Percentiles rank a stretch among this genome's conserved stretches.
phyloP scores from a whole-genome alignment of 2,329 filamentous ascomycete species.

The Fusarium sp. region DNA sequence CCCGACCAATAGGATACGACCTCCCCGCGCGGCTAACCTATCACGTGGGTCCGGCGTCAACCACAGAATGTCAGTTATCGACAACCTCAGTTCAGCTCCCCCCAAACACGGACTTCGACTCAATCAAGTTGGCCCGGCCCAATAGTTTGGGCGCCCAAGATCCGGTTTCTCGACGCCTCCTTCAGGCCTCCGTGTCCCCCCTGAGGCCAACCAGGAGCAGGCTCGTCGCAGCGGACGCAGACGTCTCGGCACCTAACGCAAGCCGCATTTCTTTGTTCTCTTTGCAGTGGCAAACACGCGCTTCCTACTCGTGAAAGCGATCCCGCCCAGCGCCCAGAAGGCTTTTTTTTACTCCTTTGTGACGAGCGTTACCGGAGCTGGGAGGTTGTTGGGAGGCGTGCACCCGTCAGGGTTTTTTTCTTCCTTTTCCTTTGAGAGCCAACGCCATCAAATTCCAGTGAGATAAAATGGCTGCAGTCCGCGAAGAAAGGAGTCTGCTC shows the following conservation, averaged over 20 bases:
- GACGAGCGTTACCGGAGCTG: constrained; percentile 20
- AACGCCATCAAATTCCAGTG: constrained; percentile 38
- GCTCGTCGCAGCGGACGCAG: constrained; percentile 21
- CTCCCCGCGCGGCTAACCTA: constrained; percentile 17
- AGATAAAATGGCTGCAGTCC: constrained; percentile 23
- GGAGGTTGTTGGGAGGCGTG: constrained; percentile 20
- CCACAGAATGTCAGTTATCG: constrained; percentile 12
- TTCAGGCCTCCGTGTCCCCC: constrained; percentile 16
- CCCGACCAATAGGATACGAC: constrained; percentile 28
- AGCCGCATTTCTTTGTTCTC: constrained; percentile 43
- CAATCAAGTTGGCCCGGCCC: neutral
- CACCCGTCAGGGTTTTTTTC: constrained; percentile 21
- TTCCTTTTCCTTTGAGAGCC: constrained; percentile 22
- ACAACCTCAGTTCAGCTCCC: constrained; percentile 11
- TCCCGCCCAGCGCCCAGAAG: constrained; percentile 6
- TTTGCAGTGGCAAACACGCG: constrained; percentile 37
- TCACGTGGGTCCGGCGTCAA: constrained; percentile 28
- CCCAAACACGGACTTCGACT: constrained; percentile 2
- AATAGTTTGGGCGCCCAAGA: neutral
- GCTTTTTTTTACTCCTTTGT: constrained; percentile 27
- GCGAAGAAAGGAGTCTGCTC: neutral
- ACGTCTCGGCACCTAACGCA: constrained; percentile 27
- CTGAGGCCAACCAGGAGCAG: constrained; percentile 19
- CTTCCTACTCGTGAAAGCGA: constrained; percentile 24
- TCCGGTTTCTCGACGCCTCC: constrained; percentile 10